Evolutionary conservation across 805 yeast species (phyloP).

Genomic region (Cyberlindnera sargentensis): DNA sequence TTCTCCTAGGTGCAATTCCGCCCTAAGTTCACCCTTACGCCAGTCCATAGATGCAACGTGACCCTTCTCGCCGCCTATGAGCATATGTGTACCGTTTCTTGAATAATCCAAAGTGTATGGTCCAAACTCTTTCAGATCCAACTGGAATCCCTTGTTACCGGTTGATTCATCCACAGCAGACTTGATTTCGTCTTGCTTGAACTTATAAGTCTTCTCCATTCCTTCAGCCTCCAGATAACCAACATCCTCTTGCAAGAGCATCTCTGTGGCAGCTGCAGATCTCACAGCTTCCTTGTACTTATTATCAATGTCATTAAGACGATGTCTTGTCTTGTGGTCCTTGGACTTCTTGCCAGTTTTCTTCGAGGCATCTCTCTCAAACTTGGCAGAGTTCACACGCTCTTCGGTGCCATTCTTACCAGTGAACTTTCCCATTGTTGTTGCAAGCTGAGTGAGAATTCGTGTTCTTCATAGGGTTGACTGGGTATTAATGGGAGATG

Average conservation of each 20-base stretch:
- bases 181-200: slow-evolving; percentile 71
- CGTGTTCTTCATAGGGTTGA: no score
- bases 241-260: slow-evolving; percentile 72
- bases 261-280: slow-evolving; percentile 81
- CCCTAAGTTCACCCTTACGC: slow-evolving; percentile 75
- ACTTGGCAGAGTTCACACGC: slow-evolving; percentile 26
- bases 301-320: slow-evolving; percentile 58
- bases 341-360: slow-evolving; percentile 31
- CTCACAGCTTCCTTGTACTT: slow-evolving; percentile 73
- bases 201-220: slow-evolving; percentile 90
- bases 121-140: slow-evolving; percentile 71
- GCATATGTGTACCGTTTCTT: slow-evolving; percentile 78
- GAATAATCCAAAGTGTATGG: slow-evolving; percentile 81
- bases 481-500: no score
- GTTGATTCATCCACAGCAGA: slow-evolving; percentile 73
- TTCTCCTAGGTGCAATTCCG: slow-evolving; percentile 82
- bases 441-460: not conserved
- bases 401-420: slow-evolving; percentile 21
- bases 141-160: slow-evolving; percentile 64
- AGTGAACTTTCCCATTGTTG: slow-evolving; percentile 19
- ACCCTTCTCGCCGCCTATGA: slow-evolving; percentile 86
- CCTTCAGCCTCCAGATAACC: slow-evolving; percentile 89
- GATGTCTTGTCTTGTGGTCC: slow-evolving; percentile 57
- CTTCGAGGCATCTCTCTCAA: slow-evolving; percentile 23
- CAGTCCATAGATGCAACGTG: slow-evolving; percentile 96